These are phyloP conservation scores for Taiozyma sp. DNA, from an alignment of 1,139 yeast genomes.

Conservation along the genomic window DNA sequence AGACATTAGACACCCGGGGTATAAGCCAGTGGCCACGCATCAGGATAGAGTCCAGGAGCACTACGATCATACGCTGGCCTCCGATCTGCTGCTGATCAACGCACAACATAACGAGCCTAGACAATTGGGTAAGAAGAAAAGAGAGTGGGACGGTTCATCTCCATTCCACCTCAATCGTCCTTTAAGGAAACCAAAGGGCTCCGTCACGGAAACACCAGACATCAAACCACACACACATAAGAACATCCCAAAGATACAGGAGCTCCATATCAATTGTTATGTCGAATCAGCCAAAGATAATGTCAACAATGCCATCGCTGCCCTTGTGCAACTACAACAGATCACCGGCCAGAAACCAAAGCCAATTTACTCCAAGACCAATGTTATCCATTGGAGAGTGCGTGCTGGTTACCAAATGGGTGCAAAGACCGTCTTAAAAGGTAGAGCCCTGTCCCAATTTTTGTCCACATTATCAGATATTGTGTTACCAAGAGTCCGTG, in stretches of 20 bases:
- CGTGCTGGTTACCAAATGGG: slow-evolving; percentile 92
- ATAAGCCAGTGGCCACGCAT: slow-evolving; percentile 61
- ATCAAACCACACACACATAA: slow-evolving; percentile 56
- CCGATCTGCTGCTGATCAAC: slow-evolving; percentile 73
- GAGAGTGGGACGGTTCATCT: slow-evolving; percentile 85
- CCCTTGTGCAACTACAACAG: slow-evolving; percentile 80
- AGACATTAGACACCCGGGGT: slow-evolving; percentile 74
- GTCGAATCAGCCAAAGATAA: slow-evolving; percentile 71
- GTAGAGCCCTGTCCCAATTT: slow-evolving; percentile 84
- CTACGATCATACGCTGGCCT: slow-evolving; percentile 63
- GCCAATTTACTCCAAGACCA: slow-evolving; percentile 66
- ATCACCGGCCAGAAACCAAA: slow-evolving; percentile 86
- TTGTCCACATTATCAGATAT: slow-evolving; percentile 81
- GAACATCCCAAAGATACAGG: slow-evolving; percentile 67
- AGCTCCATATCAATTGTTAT: slow-evolving; percentile 68
- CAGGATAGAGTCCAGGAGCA: slow-evolving; percentile 82
- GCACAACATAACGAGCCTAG: slow-evolving; percentile 56
- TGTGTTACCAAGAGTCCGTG: slow-evolving; percentile 90
- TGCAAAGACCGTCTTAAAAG: slow-evolving; percentile 73
- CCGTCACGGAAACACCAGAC: slow-evolving; percentile 65
- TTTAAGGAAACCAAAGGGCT: slow-evolving; percentile 55
- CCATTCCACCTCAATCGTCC: slow-evolving; percentile 89
- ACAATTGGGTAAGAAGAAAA: slow-evolving; percentile 61
- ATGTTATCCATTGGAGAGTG: slow-evolving; percentile 82
- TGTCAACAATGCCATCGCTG: slow-evolving; percentile 70